Base-by-base conservation (phyloP, 2,329 filamentous ascomycete species). In the Monilinia aucupariae region DNA sequence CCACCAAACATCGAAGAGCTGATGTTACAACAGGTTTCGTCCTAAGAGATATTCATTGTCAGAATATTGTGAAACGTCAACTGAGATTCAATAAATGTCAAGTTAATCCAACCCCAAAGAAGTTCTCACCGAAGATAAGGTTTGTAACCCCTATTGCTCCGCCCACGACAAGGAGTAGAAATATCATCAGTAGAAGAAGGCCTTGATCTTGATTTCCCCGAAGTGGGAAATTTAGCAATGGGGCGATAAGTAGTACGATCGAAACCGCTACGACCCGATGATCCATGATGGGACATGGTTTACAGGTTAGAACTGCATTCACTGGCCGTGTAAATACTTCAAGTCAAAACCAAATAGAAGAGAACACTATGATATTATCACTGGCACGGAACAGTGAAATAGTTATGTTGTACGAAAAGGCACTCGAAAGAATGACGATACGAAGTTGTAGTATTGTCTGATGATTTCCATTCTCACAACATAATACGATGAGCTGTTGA, bases 1-100 rank as follows among this genome's bases (percentile, higher is more conserved):
- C 68, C 49, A 73, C 66, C 3, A 72, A 51, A 49, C 70, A 70
- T 20, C 59, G 27, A 66, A 63, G 25, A 68, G 58, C 12, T 63
- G 67, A 59, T 64, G 51, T 25, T 65, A 67, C 47, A 41, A 49
- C 32, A 34, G 54, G 50, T 53, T 56, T 47, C 32, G 55, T 37
- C 17, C 45, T 43, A 32, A 32, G 15, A 41, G 13, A 4, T 53
- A 59, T 22, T 30, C 13, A 9, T 10, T 17, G 32, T 62, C 3
- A 59, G 61, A 32, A 52, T 4, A 34, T 6, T 8, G 20, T 20
- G 22, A 15, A 30, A 37, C 20, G 4, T 4, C 13, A 27, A 20
- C 0, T 2, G n/a, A 34, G 27, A 34, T 20, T 8, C 8, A 12
- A 45, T 1, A 17, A 2, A n/a, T 17, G 8, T 25, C n/a, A 15